phyloP scores from a whole-genome alignment of 176 grass and related monocot genomes.

The Canna indica region DNA sequence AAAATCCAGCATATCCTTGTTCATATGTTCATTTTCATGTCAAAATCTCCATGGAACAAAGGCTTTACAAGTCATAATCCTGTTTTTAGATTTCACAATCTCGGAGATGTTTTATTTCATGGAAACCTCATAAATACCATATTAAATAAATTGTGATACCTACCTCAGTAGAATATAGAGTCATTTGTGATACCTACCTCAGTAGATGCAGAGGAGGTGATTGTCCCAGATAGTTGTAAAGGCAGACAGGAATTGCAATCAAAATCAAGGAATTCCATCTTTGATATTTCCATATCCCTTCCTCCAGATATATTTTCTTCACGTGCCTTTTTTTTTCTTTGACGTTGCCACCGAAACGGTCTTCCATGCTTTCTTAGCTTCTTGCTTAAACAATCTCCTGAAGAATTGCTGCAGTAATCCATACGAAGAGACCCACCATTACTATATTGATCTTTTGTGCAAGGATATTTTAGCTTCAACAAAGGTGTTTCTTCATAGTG shows the following conservation, averaged over 20 bases:
- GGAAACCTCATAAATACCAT: too few species aligned
- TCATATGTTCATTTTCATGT: too few species aligned
- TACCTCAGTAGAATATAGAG: too few species aligned
- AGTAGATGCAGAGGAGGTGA: not conserved
- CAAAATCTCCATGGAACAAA: too few species aligned
- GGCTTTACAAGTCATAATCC: too few species aligned
- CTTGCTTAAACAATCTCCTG: not conserved
- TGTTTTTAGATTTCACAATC: too few species aligned
- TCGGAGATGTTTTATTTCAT: too few species aligned
- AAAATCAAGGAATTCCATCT: not conserved
- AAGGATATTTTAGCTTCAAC: not conserved
- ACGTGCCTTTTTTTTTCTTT: constrained; percentile 1
- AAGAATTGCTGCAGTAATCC: not conserved
- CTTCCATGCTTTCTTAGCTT: not conserved
- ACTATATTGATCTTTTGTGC: not conserved
- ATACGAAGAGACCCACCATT: not conserved
- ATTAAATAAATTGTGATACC: too few species aligned
- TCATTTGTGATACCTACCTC: not conserved
- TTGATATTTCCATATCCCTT: not conserved
- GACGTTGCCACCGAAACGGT: constrained; percentile 15
- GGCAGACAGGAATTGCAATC: not conserved
- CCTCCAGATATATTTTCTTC: not conserved
- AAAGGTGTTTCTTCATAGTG: not conserved
- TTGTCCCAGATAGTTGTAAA: not conserved
- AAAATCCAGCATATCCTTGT: too few species aligned